A percentile compares a stretch with the other conserved stretches of the same genome.
phyloP scores from a whole-genome alignment of 164 flowering plant genomes.

The Malania oleifera region DNA sequence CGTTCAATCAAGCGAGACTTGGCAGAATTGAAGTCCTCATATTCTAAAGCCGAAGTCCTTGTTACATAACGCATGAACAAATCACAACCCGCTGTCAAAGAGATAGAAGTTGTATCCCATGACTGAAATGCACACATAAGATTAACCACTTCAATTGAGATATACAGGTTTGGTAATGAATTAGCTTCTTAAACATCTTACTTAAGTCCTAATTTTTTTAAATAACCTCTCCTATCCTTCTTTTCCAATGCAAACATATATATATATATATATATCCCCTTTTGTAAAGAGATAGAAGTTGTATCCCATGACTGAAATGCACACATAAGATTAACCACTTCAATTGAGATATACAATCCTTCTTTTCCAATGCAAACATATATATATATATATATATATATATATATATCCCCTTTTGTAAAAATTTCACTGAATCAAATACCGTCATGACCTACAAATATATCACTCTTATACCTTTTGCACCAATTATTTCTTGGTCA shows the following conservation, averaged over 20 bases:
- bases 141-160: constrained; percentile 13
- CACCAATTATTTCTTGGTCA: too few species aligned
- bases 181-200: not conserved
- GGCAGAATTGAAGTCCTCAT: constrained; percentile 88
- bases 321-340: constrained; percentile 14
- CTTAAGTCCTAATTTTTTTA: not conserved
- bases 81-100: constrained; percentile 96
- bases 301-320: constrained; percentile 79
- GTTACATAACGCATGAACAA: constrained; percentile 93
- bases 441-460: too few species aligned
- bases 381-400: too few species aligned
- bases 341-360: not conserved
- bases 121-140: constrained; percentile 41
- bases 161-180: not conserved
- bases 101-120: constrained; percentile 93
- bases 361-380: not conserved
- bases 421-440: too few species aligned
- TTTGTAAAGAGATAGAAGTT: constrained; percentile 90
- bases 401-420: too few species aligned
- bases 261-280: too few species aligned
- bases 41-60: constrained; percentile 90
- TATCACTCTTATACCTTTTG: too few species aligned
- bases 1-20: constrained; percentile 91
- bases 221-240: not conserved
- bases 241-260: not conserved